Evolutionary conservation across 768 basidiomycete genomes (phyloP), one percentile per base, ranked within the genome.

Genomic region (Hygrophoropsis aurantiaca): DNA sequence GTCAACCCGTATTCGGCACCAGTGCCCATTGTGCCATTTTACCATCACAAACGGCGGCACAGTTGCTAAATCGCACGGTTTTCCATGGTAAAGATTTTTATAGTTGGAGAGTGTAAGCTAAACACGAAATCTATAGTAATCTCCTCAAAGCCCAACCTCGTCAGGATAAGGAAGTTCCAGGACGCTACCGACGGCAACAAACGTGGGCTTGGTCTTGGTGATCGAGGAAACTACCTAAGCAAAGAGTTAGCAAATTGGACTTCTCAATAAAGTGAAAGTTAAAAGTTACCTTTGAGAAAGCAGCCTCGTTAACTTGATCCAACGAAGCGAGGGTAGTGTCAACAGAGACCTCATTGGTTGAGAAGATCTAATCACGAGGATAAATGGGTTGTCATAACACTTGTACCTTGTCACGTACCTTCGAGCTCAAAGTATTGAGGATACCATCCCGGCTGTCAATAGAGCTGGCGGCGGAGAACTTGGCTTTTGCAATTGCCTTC

Each of bases 401-500:
- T n/a, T 10, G 26, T 34, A 46, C 15, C 30, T 51, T 33, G 38
- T 6, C 52, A 68, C 71, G 35, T 51, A 89, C 90, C 74, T 85
- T 82, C 23, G 80, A 63, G 24, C 85, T 87, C 46, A 91, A 62
- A 26, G 77, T 65, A 23, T 73, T 69, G 23, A 87, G 64, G 24
- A 89, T 60, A 16, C 89, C 88, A 8, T 84, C 82, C 47, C 90
- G 73, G 46, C 73, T 74, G 52, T 99, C 95, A 23, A 78, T 56
- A 40, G 77, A 72, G 47, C 70, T 74, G 3, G 94, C 94, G 55
- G 86, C 80, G 41, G 78, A 70, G 61, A 97, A 94, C 68, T 88
- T 94, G 52, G 95, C 91, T 66, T 91, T 92, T 10, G 89, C 84
- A 30, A 92, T 70, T 13, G 95, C 94, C 51, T 77, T 75, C 74